These are phyloP conservation scores for Colletotrichum karsti DNA, from an alignment of 2,329 filamentous ascomycete genomes.

Conservation along the genomic window DNA sequence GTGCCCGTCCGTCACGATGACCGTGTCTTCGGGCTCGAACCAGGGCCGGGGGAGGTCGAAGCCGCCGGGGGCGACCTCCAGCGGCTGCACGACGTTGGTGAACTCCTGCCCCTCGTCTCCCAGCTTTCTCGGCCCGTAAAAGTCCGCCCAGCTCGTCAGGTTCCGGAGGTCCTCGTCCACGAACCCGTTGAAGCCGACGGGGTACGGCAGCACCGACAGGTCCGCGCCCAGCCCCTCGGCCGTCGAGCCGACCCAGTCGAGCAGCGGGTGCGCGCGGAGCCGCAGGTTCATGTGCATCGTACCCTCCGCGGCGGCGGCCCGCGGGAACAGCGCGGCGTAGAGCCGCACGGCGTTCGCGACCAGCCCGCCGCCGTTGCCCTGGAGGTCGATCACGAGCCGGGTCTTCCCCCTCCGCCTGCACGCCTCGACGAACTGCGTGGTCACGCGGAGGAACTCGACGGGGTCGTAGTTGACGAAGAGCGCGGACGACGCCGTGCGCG, in stretches of 20 bases:
- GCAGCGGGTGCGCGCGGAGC: conserved; percentile 14
- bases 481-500: not conserved
- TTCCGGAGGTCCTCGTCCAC: conserved; percentile 11
- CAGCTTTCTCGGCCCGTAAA: conserved; percentile 46
- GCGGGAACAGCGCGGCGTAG: conserved; percentile 21
- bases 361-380: conserved; percentile 67
- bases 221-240: not conserved
- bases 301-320: not conserved
- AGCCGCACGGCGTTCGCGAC: conserved; percentile 15
- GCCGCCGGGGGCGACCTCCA: not conserved
- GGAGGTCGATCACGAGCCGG: conserved; percentile 71
- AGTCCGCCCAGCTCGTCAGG: conserved; percentile 45
- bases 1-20: conserved; percentile 34
- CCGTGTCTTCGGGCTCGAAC: conserved; percentile 42
- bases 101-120: conserved; percentile 44
- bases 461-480: too few relatives aligned
- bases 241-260: conserved; percentile 20
- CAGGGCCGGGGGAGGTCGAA: conserved; percentile 7
- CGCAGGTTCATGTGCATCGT: conserved; percentile 25
- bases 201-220: not conserved
- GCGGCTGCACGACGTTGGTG: conserved; percentile 37
- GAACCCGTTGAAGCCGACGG: conserved; percentile 29
- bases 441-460: conserved; percentile 1
- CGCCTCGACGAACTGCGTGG: conserved; percentile 51
- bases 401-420: conserved; percentile 57